Base-by-base conservation (phyloP, 179 eudicot genomes). In the Heliamphora pulchella region DNA sequence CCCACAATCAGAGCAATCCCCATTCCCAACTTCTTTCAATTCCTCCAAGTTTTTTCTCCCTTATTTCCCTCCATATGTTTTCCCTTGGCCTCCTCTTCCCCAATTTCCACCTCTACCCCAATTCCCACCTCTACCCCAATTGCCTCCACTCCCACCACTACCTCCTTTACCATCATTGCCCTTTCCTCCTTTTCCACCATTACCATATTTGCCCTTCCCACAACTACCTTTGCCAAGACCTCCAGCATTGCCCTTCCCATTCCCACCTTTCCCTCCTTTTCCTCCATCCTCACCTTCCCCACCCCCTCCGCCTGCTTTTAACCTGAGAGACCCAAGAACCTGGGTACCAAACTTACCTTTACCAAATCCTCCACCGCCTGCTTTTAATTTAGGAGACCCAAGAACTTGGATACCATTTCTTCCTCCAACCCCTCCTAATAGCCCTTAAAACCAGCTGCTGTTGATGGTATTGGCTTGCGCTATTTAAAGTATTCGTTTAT, bases 31-130 rank as follows among this genome's bases (percentile, higher is more conserved):
- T 39, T 58, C 85, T 74, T 82, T 80, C 13, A 75, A 74, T 79
- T 76, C 88, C 31, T 80, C 91, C 20, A 88, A 89, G 79, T 80
- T 81, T 75, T 84, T 83, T 50, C 79, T 91, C 9, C 87, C 91
- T 64, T 80, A 73, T 76, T 63, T 76, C 78, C 86, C 81, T 7
- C 88, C 84, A 4, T 76, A 64, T 76, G 80, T 79, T 50, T 78
- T 75, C 78, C 75, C 79, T 48, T 84, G 83, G 77, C 87, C 83
- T 39, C 82, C 82, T 20, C 72, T 79, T 11, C 88, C 84, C 17
- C 81, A 71, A 55, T 58, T 83, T 14, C 81, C 85, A 13, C 83
- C 85, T 5, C 68, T 77, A 8, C 85, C 85, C 3, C 81, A 48
- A 20, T 50, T 83, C 14, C 84, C 84, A 9, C 75, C 78, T 4